These are phyloP conservation scores for Fusarium caatingaense DNA, from an alignment of 2,329 filamentous ascomycete species.

Conservation along the genomic window DNA sequence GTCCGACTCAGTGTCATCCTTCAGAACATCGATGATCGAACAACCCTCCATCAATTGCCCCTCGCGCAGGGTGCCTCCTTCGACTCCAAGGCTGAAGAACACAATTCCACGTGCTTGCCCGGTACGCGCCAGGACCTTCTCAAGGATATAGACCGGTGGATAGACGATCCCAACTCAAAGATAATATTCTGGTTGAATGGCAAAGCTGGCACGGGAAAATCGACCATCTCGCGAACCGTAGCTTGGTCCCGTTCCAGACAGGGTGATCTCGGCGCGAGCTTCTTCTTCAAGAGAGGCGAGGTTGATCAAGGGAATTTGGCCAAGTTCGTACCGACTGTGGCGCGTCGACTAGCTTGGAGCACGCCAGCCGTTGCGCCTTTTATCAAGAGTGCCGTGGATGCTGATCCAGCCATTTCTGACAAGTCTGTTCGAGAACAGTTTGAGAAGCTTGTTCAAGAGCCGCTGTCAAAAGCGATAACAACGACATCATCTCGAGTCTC, in stretches of 20 bases:
- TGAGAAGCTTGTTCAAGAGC: neutral
- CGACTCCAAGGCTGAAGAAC: neutral
- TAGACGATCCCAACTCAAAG: neutral
- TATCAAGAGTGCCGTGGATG: neutral
- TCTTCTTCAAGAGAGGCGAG: no score
- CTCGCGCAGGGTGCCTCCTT: neutral
- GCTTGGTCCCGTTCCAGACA: no score
- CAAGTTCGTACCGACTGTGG: neutral
- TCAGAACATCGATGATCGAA: neutral
- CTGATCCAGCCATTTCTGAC: neutral
- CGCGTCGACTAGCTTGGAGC: neutral
- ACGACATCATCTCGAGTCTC: rapidly evolving
- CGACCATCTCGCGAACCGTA: no score
- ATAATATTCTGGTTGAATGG: neutral
- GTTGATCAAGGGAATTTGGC: no score
- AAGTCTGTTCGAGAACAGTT: neutral
- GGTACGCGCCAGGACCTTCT: neutral
- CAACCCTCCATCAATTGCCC: neutral
- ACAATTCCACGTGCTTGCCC: neutral
- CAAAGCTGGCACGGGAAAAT: no score
- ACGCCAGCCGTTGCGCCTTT: neutral
- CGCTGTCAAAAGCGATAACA: neutral
- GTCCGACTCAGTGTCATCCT: neutral
- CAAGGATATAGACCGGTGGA: rapidly evolving
- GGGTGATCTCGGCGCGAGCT: no score